Conservation (phyloP, 129 eudicot species). For the Pittosporum tobira region DNA sequence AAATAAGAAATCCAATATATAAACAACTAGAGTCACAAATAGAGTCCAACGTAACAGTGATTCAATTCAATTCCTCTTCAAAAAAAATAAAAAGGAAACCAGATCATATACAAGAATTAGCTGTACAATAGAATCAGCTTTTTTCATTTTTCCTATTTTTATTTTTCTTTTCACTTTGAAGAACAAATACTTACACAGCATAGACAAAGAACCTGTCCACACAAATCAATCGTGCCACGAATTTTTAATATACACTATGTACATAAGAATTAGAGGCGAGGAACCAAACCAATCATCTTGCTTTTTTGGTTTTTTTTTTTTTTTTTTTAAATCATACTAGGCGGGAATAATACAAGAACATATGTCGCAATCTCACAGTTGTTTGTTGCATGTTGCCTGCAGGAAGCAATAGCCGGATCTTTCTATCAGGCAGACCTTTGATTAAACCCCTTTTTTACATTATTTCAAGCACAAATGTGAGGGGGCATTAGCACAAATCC, state of each 20-base stretch:
- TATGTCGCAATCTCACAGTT: conserved; percentile 28
- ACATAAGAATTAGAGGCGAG: conserved; percentile 38
- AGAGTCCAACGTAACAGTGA: no score
- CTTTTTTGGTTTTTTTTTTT: no score
- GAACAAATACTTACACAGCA: conserved; percentile 35
- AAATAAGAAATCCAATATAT: no score
- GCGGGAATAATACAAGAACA: conserved; percentile 24
- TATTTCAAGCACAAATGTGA: not conserved
- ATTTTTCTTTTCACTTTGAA: conserved; percentile 16
- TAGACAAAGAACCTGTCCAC: conserved; percentile 24
- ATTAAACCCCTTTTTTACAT: not conserved
- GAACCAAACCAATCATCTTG: no score
- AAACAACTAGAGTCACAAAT: no score
- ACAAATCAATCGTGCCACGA: conserved; percentile 12
- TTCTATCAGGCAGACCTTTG: not conserved
- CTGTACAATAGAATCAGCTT: not conserved
- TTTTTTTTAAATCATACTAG: conserved; percentile 10
- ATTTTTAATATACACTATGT: conserved; percentile 44
- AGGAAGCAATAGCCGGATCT: no score
- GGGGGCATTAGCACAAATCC: conserved; percentile 1
- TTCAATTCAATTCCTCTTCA: no score
- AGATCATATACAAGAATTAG: not conserved
- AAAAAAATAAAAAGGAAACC: no score
- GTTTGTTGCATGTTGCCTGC: conserved; percentile 21
- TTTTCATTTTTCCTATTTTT: conserved; percentile 5